Percentiles rank a stretch among this genome's conserved stretches.
Evolutionary conservation across 164 flowering plant genomes (phyloP).

Genomic region (Tetracentron sinense): DNA sequence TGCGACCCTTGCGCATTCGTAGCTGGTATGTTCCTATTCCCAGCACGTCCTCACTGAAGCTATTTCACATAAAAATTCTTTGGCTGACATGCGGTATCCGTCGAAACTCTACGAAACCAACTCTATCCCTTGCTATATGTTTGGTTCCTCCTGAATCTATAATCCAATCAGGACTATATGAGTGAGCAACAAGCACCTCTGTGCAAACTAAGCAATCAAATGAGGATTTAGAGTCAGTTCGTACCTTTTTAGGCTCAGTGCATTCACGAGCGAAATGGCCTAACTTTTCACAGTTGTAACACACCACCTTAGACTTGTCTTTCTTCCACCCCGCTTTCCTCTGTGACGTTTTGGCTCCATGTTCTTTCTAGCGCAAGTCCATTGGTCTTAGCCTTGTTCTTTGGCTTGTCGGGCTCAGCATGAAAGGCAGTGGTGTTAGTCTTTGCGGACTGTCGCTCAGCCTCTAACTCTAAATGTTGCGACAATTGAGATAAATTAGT

Average conservation of each 20-base stretch:
- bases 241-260: conserved; percentile 8
- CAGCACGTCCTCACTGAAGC: background rate
- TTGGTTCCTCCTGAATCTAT: conserved; percentile 12
- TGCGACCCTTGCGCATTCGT: background rate
- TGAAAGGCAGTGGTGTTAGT: background rate
- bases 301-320: background rate
- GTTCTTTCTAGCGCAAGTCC: background rate
- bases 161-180: conserved; percentile 2
- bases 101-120: background rate
- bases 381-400: background rate
- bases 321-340: background rate
- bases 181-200: conserved; percentile 7
- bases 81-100: background rate
- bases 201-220: background rate
- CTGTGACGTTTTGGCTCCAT: background rate
- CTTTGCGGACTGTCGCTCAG: background rate
- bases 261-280: conserved; percentile 15
- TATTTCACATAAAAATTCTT: background rate
- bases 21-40: conserved; percentile 3
- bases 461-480: conserved; percentile 1
- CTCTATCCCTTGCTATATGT: conserved; percentile 6
- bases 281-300: conserved; percentile 2
- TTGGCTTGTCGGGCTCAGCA: background rate
- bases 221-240: background rate
- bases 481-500: background rate